Percentiles rank a stretch among this genome's conserved stretches.
These are phyloP conservation scores for Cenchrus americanus DNA, from an alignment of 176 grass and related monocot species.

Conservation along the genomic window DNA sequence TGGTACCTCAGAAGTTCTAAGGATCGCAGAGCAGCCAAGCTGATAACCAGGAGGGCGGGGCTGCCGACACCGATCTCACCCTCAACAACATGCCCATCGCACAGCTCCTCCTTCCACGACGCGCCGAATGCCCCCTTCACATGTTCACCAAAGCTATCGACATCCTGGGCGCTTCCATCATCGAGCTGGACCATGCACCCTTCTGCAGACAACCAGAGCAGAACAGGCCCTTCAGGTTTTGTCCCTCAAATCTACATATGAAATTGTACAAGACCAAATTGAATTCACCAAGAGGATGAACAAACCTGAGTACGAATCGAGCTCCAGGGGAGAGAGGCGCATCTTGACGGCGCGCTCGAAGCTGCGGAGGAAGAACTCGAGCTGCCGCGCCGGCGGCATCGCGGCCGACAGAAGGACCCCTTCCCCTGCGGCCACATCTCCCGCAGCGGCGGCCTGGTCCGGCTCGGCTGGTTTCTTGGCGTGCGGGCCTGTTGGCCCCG, in stretches of 20 bases:
- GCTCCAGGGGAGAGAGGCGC: slow-evolving; percentile 86
- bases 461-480: slow-evolving; percentile 1
- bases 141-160: slow-evolving; percentile 70
- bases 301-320: slow-evolving; percentile 73
- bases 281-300: background rate
- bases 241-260: background rate
- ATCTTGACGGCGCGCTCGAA: slow-evolving; percentile 77
- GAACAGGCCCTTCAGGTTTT: background rate
- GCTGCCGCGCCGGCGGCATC: slow-evolving; percentile 57
- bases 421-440: background rate
- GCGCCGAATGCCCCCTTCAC: slow-evolving; percentile 64
- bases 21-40: slow-evolving; percentile 76
- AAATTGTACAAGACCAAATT: background rate
- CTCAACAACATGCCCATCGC: slow-evolving; percentile 53
- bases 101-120: slow-evolving; percentile 72
- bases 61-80: slow-evolving; percentile 53
- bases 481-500: background rate
- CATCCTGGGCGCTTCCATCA: slow-evolving; percentile 67
- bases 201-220: slow-evolving; percentile 53
- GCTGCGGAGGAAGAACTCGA: slow-evolving; percentile 73
- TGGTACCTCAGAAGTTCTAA: slow-evolving; percentile 87
- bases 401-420: slow-evolving; percentile 48
- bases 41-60: slow-evolving; percentile 69
- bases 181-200: slow-evolving; percentile 68
- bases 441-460: background rate